Evolutionary conservation across 2,329 filamentous ascomycete species (phyloP).

Genomic region (Sordariomycetes sp.): DNA sequence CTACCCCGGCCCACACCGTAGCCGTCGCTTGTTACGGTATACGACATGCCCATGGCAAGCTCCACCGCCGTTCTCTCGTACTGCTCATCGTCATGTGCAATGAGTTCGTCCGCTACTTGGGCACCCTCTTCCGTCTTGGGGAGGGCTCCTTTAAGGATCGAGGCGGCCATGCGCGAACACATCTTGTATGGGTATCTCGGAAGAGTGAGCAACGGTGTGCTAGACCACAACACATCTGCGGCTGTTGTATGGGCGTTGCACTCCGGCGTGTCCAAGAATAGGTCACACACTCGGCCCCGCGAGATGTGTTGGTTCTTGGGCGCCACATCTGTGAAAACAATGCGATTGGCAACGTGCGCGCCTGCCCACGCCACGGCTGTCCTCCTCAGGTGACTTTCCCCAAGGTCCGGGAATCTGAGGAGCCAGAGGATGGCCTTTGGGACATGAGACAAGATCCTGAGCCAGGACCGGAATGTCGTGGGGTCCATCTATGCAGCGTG

Average conservation of each 20-base stretch:
- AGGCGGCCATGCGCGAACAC: slow-evolving; percentile 97
- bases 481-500: slow-evolving; percentile 67
- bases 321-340: slow-evolving; percentile 93
- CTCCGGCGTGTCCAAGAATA: slow-evolving; percentile 94
- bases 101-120: slow-evolving; percentile 61
- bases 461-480: slow-evolving; percentile 89
- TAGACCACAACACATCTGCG: slow-evolving; percentile 92
- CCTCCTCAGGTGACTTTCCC: slow-evolving; percentile 72
- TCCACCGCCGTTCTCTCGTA: slow-evolving; percentile 72
- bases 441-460: slow-evolving; percentile 76
- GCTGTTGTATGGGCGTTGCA: slow-evolving; percentile 98
- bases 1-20: slow-evolving; percentile 53
- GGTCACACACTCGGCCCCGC: slow-evolving; percentile 79
- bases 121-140: slow-evolving; percentile 60
- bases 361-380: slow-evolving; percentile 81
- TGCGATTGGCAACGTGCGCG: slow-evolving; percentile 69
- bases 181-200: slow-evolving; percentile 96
- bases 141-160: slow-evolving; percentile 81
- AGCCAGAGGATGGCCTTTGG: slow-evolving; percentile 92
- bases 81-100: slow-evolving; percentile 65
- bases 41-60: slow-evolving; percentile 54
- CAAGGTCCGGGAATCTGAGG: slow-evolving; percentile 89
- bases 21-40: slow-evolving; percentile 31
- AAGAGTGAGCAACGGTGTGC: slow-evolving; percentile 81
- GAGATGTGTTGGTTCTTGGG: slow-evolving; percentile 92